Conservation (phyloP, 2,329 filamentous ascomycete genomes). For the Metarhizium anisopliae region DNA sequence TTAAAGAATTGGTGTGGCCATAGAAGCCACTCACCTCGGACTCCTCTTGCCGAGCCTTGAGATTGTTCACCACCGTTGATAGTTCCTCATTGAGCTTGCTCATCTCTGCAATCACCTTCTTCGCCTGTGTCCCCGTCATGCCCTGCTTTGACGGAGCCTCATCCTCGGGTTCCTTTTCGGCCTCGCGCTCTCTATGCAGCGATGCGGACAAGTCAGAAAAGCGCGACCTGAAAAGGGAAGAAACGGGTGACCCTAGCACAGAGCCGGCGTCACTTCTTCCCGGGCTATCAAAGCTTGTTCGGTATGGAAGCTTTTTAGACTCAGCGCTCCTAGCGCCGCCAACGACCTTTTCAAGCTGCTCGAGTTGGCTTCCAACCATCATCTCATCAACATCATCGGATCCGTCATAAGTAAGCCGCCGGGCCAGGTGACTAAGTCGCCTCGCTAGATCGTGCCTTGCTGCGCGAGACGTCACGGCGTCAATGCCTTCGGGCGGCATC, state of each 20-base stretch:
- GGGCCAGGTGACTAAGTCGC: conserved; percentile 29
- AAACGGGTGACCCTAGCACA: conserved; percentile 25
- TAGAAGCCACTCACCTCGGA: conserved; percentile 36
- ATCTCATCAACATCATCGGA: conserved; percentile 25
- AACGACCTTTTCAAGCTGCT: conserved; percentile 26
- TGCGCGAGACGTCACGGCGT: conserved; percentile 13
- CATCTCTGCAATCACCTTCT: conserved; percentile 26
- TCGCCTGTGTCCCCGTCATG: conserved; percentile 26
- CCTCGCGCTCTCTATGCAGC: conserved; percentile 20
- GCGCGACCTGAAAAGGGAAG: conserved; percentile 27
- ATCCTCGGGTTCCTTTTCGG: conserved; percentile 16
- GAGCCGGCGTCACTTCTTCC: conserved; percentile 18
- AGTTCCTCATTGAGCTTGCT: conserved; percentile 40
- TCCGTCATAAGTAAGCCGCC: conserved; percentile 25
- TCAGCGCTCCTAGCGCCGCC: conserved; percentile 10
- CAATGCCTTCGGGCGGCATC: conserved; percentile 5
- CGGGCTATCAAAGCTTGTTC: conserved; percentile 16
- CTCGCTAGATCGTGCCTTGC: conserved; percentile 36
- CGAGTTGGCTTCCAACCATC: conserved; percentile 26
- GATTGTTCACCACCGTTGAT: conserved; percentile 36
- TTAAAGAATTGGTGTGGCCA: neutral
- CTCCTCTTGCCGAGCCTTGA: conserved; percentile 49
- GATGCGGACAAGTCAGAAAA: conserved; percentile 31
- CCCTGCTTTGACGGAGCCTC: conserved; percentile 19
- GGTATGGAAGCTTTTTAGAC: conserved; percentile 10